phyloP scores from a whole-genome alignment of 1,139 yeast genomes.

The Debaryomyces sp. region DNA sequence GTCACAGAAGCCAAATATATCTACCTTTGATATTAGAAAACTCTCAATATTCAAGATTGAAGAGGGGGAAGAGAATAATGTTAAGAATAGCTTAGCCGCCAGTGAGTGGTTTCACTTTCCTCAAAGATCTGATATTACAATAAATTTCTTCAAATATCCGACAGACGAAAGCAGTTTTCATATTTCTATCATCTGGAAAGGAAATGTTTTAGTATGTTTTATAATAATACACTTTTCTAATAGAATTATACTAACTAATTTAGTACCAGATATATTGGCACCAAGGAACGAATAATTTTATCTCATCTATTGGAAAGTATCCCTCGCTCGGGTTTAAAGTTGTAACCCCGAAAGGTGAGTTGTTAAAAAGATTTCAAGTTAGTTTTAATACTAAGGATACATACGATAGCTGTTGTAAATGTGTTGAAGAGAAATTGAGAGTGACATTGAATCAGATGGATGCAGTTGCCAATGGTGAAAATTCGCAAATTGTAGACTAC shows the following conservation, averaged over 20 bases:
- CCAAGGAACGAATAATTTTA: constrained; percentile 13
- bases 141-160: constrained; percentile 17
- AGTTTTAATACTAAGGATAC: constrained; percentile 14
- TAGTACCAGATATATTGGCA: constrained; percentile 20
- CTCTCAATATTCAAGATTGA: constrained; percentile 9
- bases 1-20: constrained; percentile 2
- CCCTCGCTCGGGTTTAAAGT: constrained; percentile 32
- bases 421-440: constrained; percentile 2
- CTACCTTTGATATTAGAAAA: constrained; percentile 11
- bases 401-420: constrained; percentile 15
- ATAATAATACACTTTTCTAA: too few species aligned
- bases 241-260: constrained; percentile 9
- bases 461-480: not conserved
- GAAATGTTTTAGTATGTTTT: constrained; percentile 22
- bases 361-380: constrained; percentile 24
- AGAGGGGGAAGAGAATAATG: not conserved
- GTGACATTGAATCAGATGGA: constrained; percentile 2
- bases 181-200: constrained; percentile 24
- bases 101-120: constrained; percentile 30
- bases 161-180: constrained; percentile 11
- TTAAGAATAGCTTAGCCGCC: not conserved
- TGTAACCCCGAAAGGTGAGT: constrained; percentile 19
- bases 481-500: constrained; percentile 1
- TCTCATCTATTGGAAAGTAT: constrained; percentile 21
- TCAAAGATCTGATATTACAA: constrained; percentile 26